Evolutionary conservation across 176 grass and related monocot species (phyloP), one percentile per base, ranked within the genome.

Genomic region (Oryza officinalis): DNA sequence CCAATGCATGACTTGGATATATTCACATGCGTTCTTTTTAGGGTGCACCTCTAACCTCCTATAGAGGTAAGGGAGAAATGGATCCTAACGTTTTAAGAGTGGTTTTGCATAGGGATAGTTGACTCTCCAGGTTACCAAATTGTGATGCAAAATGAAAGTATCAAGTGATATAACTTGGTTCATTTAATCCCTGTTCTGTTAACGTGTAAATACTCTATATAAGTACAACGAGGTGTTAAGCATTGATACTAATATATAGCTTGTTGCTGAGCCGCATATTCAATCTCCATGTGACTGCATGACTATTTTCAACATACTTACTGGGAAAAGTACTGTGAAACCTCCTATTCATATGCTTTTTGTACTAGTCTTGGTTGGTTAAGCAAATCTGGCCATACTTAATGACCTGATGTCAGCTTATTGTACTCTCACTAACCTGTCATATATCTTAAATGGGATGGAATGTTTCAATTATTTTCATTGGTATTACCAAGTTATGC

Each of bases 401-500:
- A 15, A 45, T 45, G 12, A 54, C 50, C 15, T 20, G 50, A 54
- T 6, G 17, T 20, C 50, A 54, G 50, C 50, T 20, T 22, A 54
- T 54, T 54, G 6, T 14, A 47, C 13, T 47, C 38, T 83, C 12
- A 63, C 35, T 71, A 76, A 64, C 26, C 65, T 71, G 64, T 46
- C 27, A 71, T 75, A 41, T 13, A 64, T 23, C 52, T 49, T 44
- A 60, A 31, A 30, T 30, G 80, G 22, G 2, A 66, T 52, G 30
- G 28, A 45, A 54, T 38, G 32, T 83, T 46, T 50, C 6, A 27
- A 45, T 76, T 76, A 46, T 69, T 59, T 76, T 69, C 28, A 46
- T n/a, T 74, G 43, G 27, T 25, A 76, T 74, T 81, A 35, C 20
- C 38, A 76, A 26, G 68, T 72, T 82, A 10, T 63, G 35, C 69